A percentile compares a stretch with the other conserved stretches of the same genome.
phyloP scores from a whole-genome alignment of 331 rosid genomes.

The Acacia pycnantha region DNA sequence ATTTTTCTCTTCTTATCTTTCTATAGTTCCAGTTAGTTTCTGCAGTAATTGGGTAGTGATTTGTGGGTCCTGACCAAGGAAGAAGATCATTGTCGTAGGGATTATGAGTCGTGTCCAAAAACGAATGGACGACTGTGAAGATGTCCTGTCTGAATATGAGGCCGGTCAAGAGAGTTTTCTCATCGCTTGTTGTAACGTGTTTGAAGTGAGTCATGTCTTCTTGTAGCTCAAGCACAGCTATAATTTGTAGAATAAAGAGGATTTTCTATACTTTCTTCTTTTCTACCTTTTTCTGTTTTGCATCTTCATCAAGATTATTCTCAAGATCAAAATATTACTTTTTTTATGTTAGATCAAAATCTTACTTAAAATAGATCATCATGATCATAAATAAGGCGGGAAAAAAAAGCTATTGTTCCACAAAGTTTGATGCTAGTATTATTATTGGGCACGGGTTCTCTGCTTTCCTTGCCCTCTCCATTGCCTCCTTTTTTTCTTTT shows the following conservation, averaged over 20 bases:
- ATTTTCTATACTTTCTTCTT: not conserved
- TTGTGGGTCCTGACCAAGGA: conserved; percentile 30
- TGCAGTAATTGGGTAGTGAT: not conserved
- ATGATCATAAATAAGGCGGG: not conserved
- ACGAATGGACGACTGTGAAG: not conserved
- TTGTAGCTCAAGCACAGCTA: not conserved
- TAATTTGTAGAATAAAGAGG: not conserved
- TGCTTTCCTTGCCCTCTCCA: no score
- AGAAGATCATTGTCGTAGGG: not conserved
- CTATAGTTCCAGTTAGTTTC: not conserved
- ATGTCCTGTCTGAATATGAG: not conserved
- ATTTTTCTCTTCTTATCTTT: conserved; percentile 24
- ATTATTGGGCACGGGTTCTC: no score
- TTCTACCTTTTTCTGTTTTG: not conserved
- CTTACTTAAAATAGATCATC: not conserved
- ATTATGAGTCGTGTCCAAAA: conserved; percentile 2
- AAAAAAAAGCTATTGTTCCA: not conserved
- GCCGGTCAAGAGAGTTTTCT: conserved; percentile 23
- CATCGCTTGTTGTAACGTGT: conserved; percentile 7
- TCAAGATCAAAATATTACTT: not conserved
- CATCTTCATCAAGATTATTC: not conserved
- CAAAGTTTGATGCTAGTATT: not conserved
- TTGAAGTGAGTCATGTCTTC: not conserved
- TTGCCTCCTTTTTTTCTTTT: no score
- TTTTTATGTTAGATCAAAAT: not conserved